Evolutionary conservation across 2,329 filamentous ascomycete genomes (phyloP).

Genomic region (Penicillium sp.): DNA sequence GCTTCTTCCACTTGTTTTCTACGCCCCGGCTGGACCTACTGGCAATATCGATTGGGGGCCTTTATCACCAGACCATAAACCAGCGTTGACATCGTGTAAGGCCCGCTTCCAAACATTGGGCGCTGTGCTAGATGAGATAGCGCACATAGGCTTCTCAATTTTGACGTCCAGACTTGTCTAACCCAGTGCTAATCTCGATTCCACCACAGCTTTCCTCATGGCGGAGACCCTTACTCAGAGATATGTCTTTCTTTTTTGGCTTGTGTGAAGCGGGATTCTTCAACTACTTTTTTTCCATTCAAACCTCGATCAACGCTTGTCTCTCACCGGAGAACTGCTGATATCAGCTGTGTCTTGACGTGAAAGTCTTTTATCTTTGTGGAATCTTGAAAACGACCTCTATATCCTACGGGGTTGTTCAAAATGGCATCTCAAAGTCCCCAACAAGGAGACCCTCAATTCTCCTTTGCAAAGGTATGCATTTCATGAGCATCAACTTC

Average conservation of each 20-base stretch:
- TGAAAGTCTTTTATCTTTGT: constrained; percentile 20
- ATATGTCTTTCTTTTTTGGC: constrained; percentile 46
- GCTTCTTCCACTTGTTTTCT: neutral
- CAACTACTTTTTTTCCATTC: constrained; percentile 38
- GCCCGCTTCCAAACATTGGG: constrained; percentile 5
- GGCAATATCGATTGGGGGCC: constrained; percentile 14
- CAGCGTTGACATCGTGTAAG: constrained; percentile 28
- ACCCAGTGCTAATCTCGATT: constrained; percentile 19
- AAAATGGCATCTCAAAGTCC: constrained; percentile 35
- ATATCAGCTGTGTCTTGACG: constrained; percentile 16
- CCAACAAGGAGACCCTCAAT: constrained; percentile 34
- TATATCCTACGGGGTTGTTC: constrained; percentile 15
- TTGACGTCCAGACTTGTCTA: no score
- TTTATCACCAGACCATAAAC: constrained; percentile 23
- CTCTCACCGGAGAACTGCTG: constrained; percentile 23
- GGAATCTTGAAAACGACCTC: constrained; percentile 19
- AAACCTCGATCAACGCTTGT: constrained; percentile 27
- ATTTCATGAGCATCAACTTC: neutral
- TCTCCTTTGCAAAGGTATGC: constrained; percentile 75
- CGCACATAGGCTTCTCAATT: neutral
- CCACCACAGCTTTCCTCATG: constrained; percentile 36
- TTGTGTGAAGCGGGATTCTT: constrained; percentile 43
- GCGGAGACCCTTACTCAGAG: constrained; percentile 42
- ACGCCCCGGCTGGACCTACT: neutral
- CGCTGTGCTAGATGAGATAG: constrained; percentile 4